phyloP scores from a whole-genome alignment of 139 green algal species.

The Chara braunii region DNA sequence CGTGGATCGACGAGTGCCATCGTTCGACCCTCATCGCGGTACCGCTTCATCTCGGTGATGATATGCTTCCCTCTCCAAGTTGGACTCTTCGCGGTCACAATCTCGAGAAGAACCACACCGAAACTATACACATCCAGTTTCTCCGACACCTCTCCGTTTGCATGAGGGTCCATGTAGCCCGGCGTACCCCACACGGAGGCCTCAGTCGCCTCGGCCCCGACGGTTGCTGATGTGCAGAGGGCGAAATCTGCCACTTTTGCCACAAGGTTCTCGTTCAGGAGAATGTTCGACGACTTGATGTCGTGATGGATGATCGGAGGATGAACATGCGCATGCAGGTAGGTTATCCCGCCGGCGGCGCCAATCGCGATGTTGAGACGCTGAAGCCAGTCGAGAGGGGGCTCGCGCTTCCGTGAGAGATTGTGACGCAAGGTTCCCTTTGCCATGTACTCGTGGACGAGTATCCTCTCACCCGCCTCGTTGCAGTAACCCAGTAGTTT shows the following conservation, averaged over 20 bases:
- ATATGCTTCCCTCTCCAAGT: too few species aligned
- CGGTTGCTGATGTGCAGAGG: not conserved
- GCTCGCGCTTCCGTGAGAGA: not conserved
- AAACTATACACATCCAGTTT: slow-evolving; percentile 12
- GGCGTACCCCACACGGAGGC: slow-evolving; percentile 7
- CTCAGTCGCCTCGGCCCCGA: too few species aligned
- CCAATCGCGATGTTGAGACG: slow-evolving; percentile 14
- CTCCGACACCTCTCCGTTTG: slow-evolving; percentile 1
- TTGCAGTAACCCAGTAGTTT: slow-evolving; percentile 17
- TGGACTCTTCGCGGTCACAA: too few species aligned
- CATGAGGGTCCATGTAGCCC: slow-evolving; percentile 5
- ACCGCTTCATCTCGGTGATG: too few species aligned
- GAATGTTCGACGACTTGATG: slow-evolving; percentile 23
- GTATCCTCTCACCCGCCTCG: slow-evolving; percentile 8
- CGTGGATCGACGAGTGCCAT: too few species aligned
- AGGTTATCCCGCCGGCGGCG: slow-evolving; percentile 19
- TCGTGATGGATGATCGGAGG: slow-evolving; percentile 18
- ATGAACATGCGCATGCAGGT: slow-evolving; percentile 10
- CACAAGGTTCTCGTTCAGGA: slow-evolving; percentile 14
- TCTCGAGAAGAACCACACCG: too few species aligned
- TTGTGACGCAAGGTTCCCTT: slow-evolving; percentile 7
- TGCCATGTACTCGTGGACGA: slow-evolving; percentile 19
- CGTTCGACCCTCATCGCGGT: too few species aligned
- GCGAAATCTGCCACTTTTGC: slow-evolving; percentile 9
- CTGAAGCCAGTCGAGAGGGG: slow-evolving; percentile 9